These are phyloP conservation scores for Scedosporium dehoogii DNA, from an alignment of 2,329 filamentous ascomycete species.

Conservation along the genomic window DNA sequence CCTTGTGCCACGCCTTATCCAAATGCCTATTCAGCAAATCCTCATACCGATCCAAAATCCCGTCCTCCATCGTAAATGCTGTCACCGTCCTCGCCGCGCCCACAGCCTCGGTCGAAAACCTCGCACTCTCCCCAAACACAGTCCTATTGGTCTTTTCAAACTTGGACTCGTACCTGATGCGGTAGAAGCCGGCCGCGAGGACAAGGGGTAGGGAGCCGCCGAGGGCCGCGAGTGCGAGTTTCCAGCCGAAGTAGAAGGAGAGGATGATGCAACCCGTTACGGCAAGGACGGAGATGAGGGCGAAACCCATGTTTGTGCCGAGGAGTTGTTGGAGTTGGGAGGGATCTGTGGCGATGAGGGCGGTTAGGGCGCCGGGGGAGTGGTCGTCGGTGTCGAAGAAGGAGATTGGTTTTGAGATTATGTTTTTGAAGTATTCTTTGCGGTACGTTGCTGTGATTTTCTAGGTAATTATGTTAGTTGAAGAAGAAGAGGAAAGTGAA, in stretches of 20 bases:
- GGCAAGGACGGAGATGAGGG: slow-evolving; percentile 19
- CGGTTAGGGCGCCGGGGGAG: slow-evolving; percentile 18
- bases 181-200: slow-evolving; percentile 35
- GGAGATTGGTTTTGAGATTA: slow-evolving; percentile 17
- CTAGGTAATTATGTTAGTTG: not conserved
- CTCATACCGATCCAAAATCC: slow-evolving; percentile 12
- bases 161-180: slow-evolving; percentile 21
- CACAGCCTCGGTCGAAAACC: slow-evolving; percentile 9
- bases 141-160: slow-evolving; percentile 5
- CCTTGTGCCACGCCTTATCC: slow-evolving; percentile 3
- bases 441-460: slow-evolving; percentile 15
- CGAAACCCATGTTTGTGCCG: slow-evolving; percentile 19
- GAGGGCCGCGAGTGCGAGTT: slow-evolving; percentile 26
- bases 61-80: slow-evolving; percentile 17
- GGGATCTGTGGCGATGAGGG: slow-evolving; percentile 18
- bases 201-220: slow-evolving; percentile 24
- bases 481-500: not conserved
- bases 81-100: slow-evolving; percentile 12
- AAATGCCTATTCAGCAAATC: slow-evolving; percentile 6
- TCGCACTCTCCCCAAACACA: slow-evolving; percentile 5
- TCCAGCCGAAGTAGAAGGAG: slow-evolving; percentile 24
- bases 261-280: slow-evolving; percentile 20
- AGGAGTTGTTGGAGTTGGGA: slow-evolving; percentile 22
- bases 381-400: slow-evolving; percentile 21
- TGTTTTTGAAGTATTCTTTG: slow-evolving; percentile 18